A percentile compares a stretch with the other conserved stretches of the same genome.
These are phyloP conservation scores for Bipolaris sorokiniana DNA, from an alignment of 2,329 filamentous ascomycete genomes.

Conservation along the genomic window DNA sequence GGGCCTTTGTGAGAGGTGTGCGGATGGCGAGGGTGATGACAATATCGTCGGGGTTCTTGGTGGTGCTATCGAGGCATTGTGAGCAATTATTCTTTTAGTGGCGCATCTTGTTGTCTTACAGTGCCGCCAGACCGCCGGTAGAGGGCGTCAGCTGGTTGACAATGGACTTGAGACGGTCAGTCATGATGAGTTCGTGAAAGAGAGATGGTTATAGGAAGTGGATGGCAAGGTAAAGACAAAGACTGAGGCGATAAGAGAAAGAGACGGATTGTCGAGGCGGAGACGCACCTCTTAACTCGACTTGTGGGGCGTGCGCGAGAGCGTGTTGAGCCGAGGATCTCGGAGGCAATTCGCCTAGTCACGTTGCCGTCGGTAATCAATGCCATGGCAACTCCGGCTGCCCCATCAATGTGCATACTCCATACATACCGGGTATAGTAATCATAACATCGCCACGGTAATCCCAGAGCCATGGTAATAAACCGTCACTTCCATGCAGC, in stretches of 20 bases:
- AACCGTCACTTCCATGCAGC: no score
- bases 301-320: constrained; percentile 21
- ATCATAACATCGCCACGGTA: neutral
- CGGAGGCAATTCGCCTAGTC: constrained; percentile 15
- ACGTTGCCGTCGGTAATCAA: constrained; percentile 17
- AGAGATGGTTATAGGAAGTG: neutral
- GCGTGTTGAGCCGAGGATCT: constrained; percentile 17
- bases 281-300: constrained; percentile 21
- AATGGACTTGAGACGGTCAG: constrained; percentile 85
- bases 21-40: constrained; percentile 93
- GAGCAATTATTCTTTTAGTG: constrained; percentile 6
- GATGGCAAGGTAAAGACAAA: neutral
- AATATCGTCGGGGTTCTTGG: constrained; percentile 93
- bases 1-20: constrained; percentile 85
- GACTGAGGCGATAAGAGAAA: constrained; percentile 5
- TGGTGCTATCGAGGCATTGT: constrained; percentile 63
- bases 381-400: constrained; percentile 1
- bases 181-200: constrained; percentile 40
- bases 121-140: constrained; percentile 71
- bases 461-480: no score
- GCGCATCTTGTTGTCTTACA: constrained; percentile 64
- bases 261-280: constrained; percentile 22
- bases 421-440: neutral
- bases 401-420: neutral
- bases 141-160: constrained; percentile 83